These are phyloP conservation scores for Smittium culicis DNA, from an alignment of 371 early-diverging fungal species.

Conservation along the genomic window DNA sequence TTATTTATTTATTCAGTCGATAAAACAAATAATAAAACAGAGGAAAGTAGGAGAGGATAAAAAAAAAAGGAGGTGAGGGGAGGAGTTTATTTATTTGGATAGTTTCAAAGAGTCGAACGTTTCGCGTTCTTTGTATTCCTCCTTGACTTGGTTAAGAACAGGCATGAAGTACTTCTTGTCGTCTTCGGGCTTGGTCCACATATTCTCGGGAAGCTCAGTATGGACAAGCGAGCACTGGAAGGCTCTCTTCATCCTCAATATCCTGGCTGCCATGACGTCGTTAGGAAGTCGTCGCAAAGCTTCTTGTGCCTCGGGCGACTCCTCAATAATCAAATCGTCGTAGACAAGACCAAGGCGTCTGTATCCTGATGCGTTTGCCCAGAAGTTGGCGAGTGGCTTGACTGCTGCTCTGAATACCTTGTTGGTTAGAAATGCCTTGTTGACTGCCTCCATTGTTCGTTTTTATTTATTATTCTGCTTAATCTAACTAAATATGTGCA, in stretches of 20 bases:
- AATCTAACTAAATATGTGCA: too few species aligned
- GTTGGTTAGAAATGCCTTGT: slow-evolving; percentile 22
- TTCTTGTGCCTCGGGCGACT: slow-evolving; percentile 65
- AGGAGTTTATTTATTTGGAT: slow-evolving; percentile 6
- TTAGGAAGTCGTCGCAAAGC: slow-evolving; percentile 75
- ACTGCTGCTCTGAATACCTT: slow-evolving; percentile 37
- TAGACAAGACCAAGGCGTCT: slow-evolving; percentile 75
- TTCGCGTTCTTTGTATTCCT: slow-evolving; percentile 67
- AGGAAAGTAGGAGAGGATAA: too few species aligned
- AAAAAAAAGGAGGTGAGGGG: too few species aligned
- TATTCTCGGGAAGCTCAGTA: slow-evolving; percentile 47
- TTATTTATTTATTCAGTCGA: too few species aligned
- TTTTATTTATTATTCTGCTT: slow-evolving; percentile 7
- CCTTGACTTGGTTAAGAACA: slow-evolving; percentile 64
- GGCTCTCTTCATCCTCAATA: slow-evolving; percentile 71
- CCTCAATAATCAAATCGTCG: slow-evolving; percentile 85
- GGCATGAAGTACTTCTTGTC: slow-evolving; percentile 76
- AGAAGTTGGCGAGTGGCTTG: slow-evolving; percentile 52
- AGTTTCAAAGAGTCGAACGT: slow-evolving; percentile 43
- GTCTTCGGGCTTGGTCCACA: slow-evolving; percentile 67
- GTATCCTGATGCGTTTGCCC: slow-evolving; percentile 64
- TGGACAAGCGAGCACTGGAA: slow-evolving; percentile 62
- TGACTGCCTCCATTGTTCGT: slow-evolving; percentile 21
- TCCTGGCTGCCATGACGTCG: slow-evolving; percentile 55
- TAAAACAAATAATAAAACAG: too few species aligned